These are phyloP conservation scores for Penicillium sp. DNA, from an alignment of 2,329 filamentous ascomycete species.

Conservation along the genomic window DNA sequence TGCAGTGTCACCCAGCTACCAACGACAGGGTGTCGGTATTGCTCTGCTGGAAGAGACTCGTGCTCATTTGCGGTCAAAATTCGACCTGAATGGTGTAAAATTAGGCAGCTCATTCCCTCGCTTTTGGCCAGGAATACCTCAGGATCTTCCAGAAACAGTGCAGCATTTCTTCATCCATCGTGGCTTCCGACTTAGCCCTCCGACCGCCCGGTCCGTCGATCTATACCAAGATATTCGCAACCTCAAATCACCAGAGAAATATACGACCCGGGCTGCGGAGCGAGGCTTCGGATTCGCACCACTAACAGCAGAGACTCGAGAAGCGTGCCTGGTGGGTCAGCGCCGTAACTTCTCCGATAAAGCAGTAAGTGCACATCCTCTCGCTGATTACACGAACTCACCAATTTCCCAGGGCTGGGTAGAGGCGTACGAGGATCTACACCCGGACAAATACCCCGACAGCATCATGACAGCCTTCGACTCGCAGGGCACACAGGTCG, in stretches of 20 bases:
- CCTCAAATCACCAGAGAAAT: conserved; percentile 37
- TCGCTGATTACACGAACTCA: conserved; percentile 1
- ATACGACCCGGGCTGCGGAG: conserved; percentile 38
- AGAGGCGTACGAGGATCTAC: conserved; percentile 39
- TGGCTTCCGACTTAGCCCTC: conserved; percentile 36
- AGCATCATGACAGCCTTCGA: conserved; percentile 48
- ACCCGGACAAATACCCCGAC: conserved; percentile 37
- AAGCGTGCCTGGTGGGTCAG: conserved; percentile 43
- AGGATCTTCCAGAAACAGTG: conserved; percentile 35
- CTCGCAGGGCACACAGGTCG: conserved; percentile 40
- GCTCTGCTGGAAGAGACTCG: conserved; percentile 34
- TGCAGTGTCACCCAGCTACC: conserved; percentile 37
- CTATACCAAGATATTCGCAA: conserved; percentile 42
- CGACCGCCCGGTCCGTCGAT: conserved; percentile 36
- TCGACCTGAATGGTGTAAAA: conserved; percentile 25
- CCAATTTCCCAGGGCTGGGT: conserved; percentile 41
- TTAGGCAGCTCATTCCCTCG: conserved; percentile 42
- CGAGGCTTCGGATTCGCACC: conserved; percentile 39
- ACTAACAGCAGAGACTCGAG: conserved; percentile 38
- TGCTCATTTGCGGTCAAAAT: conserved; percentile 27
- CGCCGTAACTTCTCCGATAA: conserved; percentile 42
- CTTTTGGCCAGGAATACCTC: conserved; percentile 50
- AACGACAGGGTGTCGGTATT: conserved; percentile 43
- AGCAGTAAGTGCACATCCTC: conserved; percentile 24
- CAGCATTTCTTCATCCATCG: conserved; percentile 47